Evolutionary conservation across 495 filamentous ascomycete species (phyloP).

Genomic region (Penicillium goetzii): DNA sequence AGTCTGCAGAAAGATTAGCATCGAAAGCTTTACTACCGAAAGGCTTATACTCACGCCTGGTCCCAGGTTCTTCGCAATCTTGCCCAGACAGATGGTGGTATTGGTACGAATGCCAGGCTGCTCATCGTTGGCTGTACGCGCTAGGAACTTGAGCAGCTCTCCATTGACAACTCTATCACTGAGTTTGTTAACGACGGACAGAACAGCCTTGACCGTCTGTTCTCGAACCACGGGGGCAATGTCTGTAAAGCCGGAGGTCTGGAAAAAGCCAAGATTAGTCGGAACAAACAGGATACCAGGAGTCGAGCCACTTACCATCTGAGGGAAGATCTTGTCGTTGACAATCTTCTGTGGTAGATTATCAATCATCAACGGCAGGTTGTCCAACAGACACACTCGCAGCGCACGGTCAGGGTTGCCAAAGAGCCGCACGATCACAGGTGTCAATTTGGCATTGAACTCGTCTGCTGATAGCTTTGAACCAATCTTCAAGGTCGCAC

Average conservation of each 20-base stretch:
- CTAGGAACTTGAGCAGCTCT: conserved; percentile 85
- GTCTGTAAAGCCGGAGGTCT: conserved; percentile 92
- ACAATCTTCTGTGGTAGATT: conserved; percentile 86
- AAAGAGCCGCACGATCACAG: conserved; percentile 86
- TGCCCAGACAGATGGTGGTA: conserved; percentile 95
- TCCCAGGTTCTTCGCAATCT: conserved; percentile 88
- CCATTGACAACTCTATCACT: conserved; percentile 93
- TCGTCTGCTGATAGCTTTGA: conserved; percentile 85
- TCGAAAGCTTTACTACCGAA: no score
- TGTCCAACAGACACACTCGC: conserved; percentile 88
- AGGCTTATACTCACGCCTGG: conserved; percentile 56
- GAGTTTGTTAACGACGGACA: conserved; percentile 82
- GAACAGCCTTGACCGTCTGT: conserved; percentile 90
- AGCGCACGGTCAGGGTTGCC: conserved; percentile 89
- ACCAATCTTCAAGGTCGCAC: conserved; percentile 85
- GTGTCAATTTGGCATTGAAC: conserved; percentile 81
- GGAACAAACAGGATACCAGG: background rate
- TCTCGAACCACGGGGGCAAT: conserved; percentile 88
- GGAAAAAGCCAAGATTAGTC: conserved; percentile 16
- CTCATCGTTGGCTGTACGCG: conserved; percentile 96
- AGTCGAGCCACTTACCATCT: conserved; percentile 62
- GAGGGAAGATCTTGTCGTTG: conserved; percentile 95
- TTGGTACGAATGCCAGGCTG: conserved; percentile 97
- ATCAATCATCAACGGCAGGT: conserved; percentile 88
- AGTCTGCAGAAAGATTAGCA: conserved; percentile 50